phyloP scores from a whole-genome alignment of 1,284 basidiomycete species.

The Puccinia polysora region DNA sequence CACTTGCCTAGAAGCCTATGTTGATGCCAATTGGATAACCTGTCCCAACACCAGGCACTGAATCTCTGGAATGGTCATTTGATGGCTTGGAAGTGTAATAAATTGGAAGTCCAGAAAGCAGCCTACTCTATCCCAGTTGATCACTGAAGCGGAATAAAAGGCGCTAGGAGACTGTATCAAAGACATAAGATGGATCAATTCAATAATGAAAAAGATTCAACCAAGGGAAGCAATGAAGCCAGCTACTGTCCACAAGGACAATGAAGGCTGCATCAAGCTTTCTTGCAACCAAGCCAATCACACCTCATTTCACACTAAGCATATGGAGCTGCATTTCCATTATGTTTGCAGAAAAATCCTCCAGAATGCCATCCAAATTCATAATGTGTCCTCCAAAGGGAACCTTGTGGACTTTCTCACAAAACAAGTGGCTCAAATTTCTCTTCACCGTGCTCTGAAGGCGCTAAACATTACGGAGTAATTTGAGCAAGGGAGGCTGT shows the following conservation, averaged over 20 bases:
- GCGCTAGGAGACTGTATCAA: neutral
- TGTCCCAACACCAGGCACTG: neutral
- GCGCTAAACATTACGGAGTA: no score
- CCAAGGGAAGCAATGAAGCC: neutral
- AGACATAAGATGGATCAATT: neutral
- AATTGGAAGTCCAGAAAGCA: constrained; percentile 7
- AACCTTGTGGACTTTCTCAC: no score
- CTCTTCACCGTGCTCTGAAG: no score
- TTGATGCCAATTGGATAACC: neutral
- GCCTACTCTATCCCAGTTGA: neutral
- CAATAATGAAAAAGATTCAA: neutral
- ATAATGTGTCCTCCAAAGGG: no score
- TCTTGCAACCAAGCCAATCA: constrained; percentile 51
- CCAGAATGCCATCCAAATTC: no score
- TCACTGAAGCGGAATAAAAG: constrained; percentile 19
- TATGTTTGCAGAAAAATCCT: no score
- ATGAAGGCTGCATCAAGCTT: constrained; percentile 54
- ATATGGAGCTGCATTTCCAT: no score
- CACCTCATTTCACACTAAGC: constrained; percentile 54
- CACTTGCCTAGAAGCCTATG: neutral
- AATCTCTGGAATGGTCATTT: neutral
- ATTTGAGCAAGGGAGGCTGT: no score
- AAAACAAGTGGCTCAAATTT: no score
- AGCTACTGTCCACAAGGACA: constrained; percentile 53
- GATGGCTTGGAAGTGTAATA: neutral